A percentile compares a stretch with the other conserved stretches of the same genome.
Evolutionary conservation across 768 basidiomycete genomes (phyloP).

Genomic region (Nevesoporus exiguus): DNA sequence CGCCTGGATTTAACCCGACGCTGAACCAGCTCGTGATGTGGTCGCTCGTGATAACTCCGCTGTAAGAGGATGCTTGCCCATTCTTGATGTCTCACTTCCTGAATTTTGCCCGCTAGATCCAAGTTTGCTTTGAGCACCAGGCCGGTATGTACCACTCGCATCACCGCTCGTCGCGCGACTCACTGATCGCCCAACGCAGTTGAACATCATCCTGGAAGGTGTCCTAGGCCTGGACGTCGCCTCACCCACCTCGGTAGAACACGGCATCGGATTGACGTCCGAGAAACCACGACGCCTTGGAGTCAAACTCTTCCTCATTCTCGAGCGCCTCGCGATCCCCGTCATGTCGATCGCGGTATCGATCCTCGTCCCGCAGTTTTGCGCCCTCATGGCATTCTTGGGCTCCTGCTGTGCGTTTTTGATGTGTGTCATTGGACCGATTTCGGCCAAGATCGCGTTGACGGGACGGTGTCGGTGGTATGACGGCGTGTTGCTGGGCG

Average conservation of each 20-base stretch:
- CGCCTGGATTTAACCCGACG: constrained; percentile 63
- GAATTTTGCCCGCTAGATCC: constrained; percentile 44
- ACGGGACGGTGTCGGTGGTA: constrained; percentile 44
- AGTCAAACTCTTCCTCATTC: constrained; percentile 40
- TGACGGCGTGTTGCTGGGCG: constrained; percentile 53
- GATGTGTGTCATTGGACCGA: constrained; percentile 74
- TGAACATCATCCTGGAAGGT: constrained; percentile 80
- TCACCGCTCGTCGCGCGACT: background rate
- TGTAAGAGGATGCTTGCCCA: constrained; percentile 42
- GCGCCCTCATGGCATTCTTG: constrained; percentile 82
- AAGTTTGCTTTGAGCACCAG: constrained; percentile 85
- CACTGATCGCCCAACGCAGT: constrained; percentile 34
- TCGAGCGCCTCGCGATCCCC: constrained; percentile 60
- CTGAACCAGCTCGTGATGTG: constrained; percentile 77
- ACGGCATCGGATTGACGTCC: constrained; percentile 21
- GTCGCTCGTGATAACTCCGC: constrained; percentile 78
- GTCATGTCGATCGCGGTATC: constrained; percentile 63
- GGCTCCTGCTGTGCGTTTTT: constrained; percentile 84
- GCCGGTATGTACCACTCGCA: constrained; percentile 50
- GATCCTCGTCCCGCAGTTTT: constrained; percentile 76
- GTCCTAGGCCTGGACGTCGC: constrained; percentile 59
- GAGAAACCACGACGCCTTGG: constrained; percentile 9
- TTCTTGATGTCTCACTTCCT: constrained; percentile 7
- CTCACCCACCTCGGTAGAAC: constrained; percentile 20
- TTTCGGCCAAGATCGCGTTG: constrained; percentile 66